Percentiles rank a stretch among this genome's conserved stretches.
Conservation (phyloP, 345 rosid genomes). For the Mercurialis annua region DNA sequence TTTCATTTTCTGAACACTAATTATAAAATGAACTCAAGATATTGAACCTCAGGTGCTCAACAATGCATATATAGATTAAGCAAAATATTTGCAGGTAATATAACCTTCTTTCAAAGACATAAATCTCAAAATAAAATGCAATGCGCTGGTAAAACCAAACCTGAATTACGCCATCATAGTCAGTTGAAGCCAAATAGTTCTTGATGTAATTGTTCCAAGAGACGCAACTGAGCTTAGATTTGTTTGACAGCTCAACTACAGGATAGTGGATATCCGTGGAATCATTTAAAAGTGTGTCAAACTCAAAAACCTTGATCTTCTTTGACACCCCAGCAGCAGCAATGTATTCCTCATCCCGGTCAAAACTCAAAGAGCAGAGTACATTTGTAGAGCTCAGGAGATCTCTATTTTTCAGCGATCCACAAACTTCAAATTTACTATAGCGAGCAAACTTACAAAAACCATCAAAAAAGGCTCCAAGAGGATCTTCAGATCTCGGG, state of each 20-base stretch:
- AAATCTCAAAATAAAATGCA: constrained; percentile 2
- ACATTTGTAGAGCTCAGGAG: constrained; percentile 71
- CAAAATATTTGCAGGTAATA: background rate
- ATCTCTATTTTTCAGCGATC: constrained; percentile 66
- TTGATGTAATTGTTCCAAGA: constrained; percentile 90
- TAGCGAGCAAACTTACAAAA: constrained; percentile 83
- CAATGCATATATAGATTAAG: background rate
- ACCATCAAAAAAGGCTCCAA: constrained; percentile 80
- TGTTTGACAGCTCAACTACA: constrained; percentile 72
- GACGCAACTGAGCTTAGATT: constrained; percentile 76
- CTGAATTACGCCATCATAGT: constrained; percentile 87
- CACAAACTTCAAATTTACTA: constrained; percentile 66
- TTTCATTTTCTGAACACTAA: background rate
- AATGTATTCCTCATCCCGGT: constrained; percentile 79
- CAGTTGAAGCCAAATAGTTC: constrained; percentile 91
- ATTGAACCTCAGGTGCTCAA: background rate
- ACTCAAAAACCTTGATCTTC: constrained; percentile 86
- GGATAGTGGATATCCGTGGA: constrained; percentile 88
- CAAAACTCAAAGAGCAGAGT: constrained; percentile 78
- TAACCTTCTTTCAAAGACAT: background rate
- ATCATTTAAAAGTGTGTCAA: constrained; percentile 64
- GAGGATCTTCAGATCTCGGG: constrained; percentile 38
- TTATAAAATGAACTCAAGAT: background rate
- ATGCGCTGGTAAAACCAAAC: constrained; percentile 25
- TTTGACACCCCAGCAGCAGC: constrained; percentile 95